Evolutionary conservation across 306 rosid species (phyloP), one percentile per base, ranked within the genome.

Genomic region (Albizia julibrissin): DNA sequence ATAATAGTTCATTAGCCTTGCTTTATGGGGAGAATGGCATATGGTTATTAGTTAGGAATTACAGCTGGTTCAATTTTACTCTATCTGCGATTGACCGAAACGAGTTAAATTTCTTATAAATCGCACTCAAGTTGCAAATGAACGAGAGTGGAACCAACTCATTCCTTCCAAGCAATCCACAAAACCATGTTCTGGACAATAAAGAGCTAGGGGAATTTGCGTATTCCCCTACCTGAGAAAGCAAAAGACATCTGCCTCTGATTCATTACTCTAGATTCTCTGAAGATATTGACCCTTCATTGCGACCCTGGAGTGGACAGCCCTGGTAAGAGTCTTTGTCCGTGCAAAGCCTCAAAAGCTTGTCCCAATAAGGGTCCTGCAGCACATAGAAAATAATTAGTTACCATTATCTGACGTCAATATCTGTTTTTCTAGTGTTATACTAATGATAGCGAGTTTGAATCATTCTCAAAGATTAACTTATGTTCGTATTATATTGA

Each of bases 361-460:
- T 87, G 84, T 72, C 89, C 92, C 94, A 90, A 76, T 83, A 68
- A 4, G 75, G 64, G 73, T 88, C 92, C 94, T 90, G 84, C 79
- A 72, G 87, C 75, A 54, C 31, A 75, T n/a, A 22, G 46, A 62
- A 69, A 50, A 46, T 50, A 16, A 18, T 50, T 50, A 18, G 18
- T 50, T 18, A 18, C 58, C 21, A 50, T 50, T 19, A 4, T 50
- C 10, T 52, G 59, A 52, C 21, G 21, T 21, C 11, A 19, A 52
- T 52, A 1, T 5, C 24, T 52, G 59, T 42, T 42, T 42, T 42
- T 9, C 12, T 42, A 42, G 44, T 42, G 0, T 42, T 42, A 42
- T 42, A 42, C 12, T 42, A 42, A 42, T 10, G 46, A 3, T 42
- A 9, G 44, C 44, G 44, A 10, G 44, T 42, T 42, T 42, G 11